Percentiles rank a stretch among this genome's conserved stretches.
These are phyloP conservation scores for Daldinia sp. DNA, from an alignment of 2,329 filamentous ascomycete genomes.

Conservation along the genomic window DNA sequence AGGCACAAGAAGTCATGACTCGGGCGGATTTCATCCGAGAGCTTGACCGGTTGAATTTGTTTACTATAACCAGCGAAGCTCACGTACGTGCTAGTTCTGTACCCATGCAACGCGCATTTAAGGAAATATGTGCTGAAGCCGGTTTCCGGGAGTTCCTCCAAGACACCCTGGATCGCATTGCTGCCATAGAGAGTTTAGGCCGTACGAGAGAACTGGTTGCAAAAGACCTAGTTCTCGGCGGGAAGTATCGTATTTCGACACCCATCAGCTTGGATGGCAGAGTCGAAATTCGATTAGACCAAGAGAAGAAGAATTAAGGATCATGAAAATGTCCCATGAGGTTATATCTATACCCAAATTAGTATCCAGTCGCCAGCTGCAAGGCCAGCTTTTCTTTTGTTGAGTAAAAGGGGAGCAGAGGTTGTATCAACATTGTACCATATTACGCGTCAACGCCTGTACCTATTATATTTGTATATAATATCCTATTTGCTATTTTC, in stretches of 20 bases:
- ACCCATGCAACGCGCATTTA: slow-evolving; percentile 94
- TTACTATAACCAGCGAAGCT: slow-evolving; percentile 88
- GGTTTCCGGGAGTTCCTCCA: slow-evolving; percentile 87
- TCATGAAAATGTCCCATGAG: neutral
- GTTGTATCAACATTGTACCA: slow-evolving; percentile 20
- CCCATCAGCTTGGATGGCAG: slow-evolving; percentile 48
- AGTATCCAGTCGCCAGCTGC: slow-evolving; percentile 8
- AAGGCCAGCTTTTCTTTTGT: slow-evolving; percentile 24
- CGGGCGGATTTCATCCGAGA: slow-evolving; percentile 91
- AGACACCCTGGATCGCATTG: slow-evolving; percentile 82
- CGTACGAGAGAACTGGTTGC: slow-evolving; percentile 94
- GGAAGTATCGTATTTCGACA: slow-evolving; percentile 73
- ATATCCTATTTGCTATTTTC: neutral
- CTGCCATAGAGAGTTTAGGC: slow-evolving; percentile 91
- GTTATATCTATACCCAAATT: neutral
- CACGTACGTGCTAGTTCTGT: slow-evolving; percentile 92
- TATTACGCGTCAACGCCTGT: slow-evolving; percentile 9
- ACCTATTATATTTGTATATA: neutral
- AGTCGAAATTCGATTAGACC: slow-evolving; percentile 52
- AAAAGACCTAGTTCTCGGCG: slow-evolving; percentile 89
- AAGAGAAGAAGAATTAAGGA: slow-evolving; percentile 50
- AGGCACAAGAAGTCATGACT: slow-evolving; percentile 92
- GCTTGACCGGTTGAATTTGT: slow-evolving; percentile 93
- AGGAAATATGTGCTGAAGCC: slow-evolving; percentile 77
- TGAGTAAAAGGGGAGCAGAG: slow-evolving; percentile 3